Conservation (phyloP, 805 yeast genomes). For the Wickerhamiella azymoides region DNA sequence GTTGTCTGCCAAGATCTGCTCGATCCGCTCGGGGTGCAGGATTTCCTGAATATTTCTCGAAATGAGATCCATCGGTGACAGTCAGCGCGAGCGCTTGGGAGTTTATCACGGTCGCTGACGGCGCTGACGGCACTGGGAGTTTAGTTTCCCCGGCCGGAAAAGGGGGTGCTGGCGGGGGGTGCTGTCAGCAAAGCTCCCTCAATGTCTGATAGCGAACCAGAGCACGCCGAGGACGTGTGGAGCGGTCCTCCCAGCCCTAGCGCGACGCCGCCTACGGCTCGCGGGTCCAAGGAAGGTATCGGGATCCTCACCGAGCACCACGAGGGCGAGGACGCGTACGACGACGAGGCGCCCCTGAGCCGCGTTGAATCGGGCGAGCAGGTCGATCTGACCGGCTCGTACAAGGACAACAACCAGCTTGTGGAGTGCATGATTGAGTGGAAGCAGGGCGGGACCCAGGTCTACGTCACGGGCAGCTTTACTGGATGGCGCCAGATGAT, state of each 20-base stretch:
- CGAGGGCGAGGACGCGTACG: conserved; percentile 9
- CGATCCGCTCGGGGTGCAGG: conserved; percentile 74
- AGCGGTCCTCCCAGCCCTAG: conserved; percentile 1
- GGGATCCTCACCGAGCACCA: conserved; percentile 1
- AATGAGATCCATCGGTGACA: conserved; percentile 48
- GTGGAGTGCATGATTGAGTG: conserved; percentile 33
- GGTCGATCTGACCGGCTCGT: conserved; percentile 15
- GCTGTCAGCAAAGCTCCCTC: background rate
- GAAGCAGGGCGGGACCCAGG: conserved; percentile 94
- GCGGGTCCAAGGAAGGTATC: background rate
- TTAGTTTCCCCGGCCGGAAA: too few relatives aligned
- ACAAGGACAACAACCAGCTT: conserved; percentile 11
- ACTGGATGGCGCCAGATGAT: conserved; percentile 99
- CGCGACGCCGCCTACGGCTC: background rate
- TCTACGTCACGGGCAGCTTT: conserved; percentile 92
- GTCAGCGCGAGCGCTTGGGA: conserved; percentile 13
- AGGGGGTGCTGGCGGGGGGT: background rate
- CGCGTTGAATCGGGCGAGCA: conserved; percentile 23
- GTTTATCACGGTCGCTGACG: background rate
- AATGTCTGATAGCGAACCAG: conserved; percentile 9
- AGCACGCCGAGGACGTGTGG: conserved; percentile 9
- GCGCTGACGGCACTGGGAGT: too few relatives aligned
- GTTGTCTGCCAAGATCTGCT: conserved; percentile 65
- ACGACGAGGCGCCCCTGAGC: conserved; percentile 16
- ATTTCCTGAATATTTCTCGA: conserved; percentile 85